Base-by-base conservation (phyloP, 768 basidiomycete species). In the Dictyophora rubrovolvata region DNA sequence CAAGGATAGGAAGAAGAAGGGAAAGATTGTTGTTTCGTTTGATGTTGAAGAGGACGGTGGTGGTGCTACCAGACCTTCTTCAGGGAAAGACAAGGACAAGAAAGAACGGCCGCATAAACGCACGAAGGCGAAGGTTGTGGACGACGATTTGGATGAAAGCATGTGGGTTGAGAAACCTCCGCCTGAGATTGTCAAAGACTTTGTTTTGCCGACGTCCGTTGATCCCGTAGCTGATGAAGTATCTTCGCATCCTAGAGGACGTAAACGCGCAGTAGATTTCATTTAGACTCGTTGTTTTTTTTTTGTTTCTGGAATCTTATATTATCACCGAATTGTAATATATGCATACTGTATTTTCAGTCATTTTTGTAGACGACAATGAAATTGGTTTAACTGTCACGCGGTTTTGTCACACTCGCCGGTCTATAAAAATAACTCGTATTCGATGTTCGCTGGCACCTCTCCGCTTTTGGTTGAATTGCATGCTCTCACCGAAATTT, bases 221-320 rank as follows among this genome's bases (percentile, higher is more conserved):
- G 42, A 42, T 42, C 42, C 50, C 61, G 66, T 61, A 21, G 61
- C 54, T 8, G 63, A 65, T 36, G 62, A 64, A 14, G 66, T 63
- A 53, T 72, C 69, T 37, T 64, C 66, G 12, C 61, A 62, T 23
- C 60, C 63, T 6, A 78, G 71, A 62, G 82, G 80, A 34, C 75
- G 87, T 56, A 87, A 89, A 66, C 76, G 85, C 36, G 88, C 88
- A 0, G 75, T 86, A 21, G 88, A 90, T 69, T 90, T 86, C 63
- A 74, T 90, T 79, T 89, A 36, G 51, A 42, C 28, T n/a, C n/a
- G 11, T 42, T 42, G 4, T 5, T 42, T 42, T 4, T 42, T 42
- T n/a, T 42, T 42, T 42, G 12, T 42, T 42, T 42, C 42, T 42
- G 4, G 28, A 28, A 28, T 28, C 28, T 28, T 28, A 7, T 28